Percentiles rank a stretch among this genome's conserved stretches.
These are phyloP conservation scores for Piedraia hortae DNA, from an alignment of 2,329 filamentous ascomycete genomes.

Conservation along the genomic window DNA sequence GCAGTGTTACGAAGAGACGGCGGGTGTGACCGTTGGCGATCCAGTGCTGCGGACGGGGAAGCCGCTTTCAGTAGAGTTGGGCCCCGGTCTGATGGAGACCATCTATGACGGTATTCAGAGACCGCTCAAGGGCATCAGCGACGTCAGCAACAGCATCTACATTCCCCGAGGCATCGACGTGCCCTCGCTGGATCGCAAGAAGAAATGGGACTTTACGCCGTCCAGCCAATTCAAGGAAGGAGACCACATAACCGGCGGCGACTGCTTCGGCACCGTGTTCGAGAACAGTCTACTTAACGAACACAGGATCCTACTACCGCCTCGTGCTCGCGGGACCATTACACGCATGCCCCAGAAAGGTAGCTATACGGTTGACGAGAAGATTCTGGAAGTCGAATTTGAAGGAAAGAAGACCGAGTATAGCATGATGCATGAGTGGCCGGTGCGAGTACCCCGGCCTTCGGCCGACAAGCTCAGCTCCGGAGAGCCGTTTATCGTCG, in stretches of 20 bases:
- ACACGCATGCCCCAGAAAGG: conserved; percentile 74
- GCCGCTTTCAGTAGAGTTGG: conserved; percentile 88
- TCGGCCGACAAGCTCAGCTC: conserved; percentile 77
- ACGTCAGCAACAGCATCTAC: conserved; percentile 64
- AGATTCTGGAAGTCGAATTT: conserved; percentile 88
- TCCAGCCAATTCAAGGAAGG: conserved; percentile 53
- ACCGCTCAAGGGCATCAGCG: conserved; percentile 62
- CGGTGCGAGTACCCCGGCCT: conserved; percentile 81
- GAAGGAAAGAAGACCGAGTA: conserved; percentile 84
- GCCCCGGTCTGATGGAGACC: conserved; percentile 88
- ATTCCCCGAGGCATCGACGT: conserved; percentile 83
- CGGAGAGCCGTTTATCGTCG: conserved; percentile 77
- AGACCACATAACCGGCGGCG: conserved; percentile 87
- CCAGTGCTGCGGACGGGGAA: conserved; percentile 77
- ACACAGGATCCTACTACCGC: conserved; percentile 80
- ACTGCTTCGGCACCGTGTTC: conserved; percentile 81
- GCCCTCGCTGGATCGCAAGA: conserved; percentile 65
- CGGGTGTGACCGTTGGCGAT: conserved; percentile 86
- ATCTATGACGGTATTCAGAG: conserved; percentile 99
- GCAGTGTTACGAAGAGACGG: conserved; percentile 97
- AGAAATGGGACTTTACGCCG: conserved; percentile 92
- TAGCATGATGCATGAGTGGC: conserved; percentile 98
- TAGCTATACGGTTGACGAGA: conserved; percentile 78
- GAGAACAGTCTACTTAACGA: conserved; percentile 88
- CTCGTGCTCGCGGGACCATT: conserved; percentile 71